Base-by-base conservation (phyloP, 306 rosid genomes). In the Carpinus fangiana region DNA sequence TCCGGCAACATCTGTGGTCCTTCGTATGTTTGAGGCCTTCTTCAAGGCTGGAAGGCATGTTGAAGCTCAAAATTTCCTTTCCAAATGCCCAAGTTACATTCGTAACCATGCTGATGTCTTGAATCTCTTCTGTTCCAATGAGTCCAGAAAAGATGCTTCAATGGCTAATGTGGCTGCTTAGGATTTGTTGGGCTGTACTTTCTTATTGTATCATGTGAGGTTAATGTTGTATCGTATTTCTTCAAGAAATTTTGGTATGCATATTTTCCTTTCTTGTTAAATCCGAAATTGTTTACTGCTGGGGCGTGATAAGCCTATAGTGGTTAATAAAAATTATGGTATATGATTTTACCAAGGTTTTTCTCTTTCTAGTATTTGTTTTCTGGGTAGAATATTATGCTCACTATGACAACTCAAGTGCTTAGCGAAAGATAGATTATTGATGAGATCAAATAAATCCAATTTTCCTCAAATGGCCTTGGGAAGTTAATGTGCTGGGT, bases 21-120 rank as follows among this genome's bases (percentile, higher is more conserved):
- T 86, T 67, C 83, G 36, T 0, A 73, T 91, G 82, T 89, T 91
- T 56, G 87, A 91, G 43, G 92, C 96, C 70, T 91, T 85, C 82
- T 88, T 90, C 73, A 81, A 83, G 84, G 82, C 83, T 59, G 86
- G 91, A 81, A 87, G 90, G 86, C 90, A 50, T 28, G 81, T 36
- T 20, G 96, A 87, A 78, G 96, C 97, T 20, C 96, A 91, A 38
- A 82, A 90, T 76, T 85, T 89, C 77, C 99, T 95, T 70, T 85
- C 96, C 17, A 82, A 88, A 83, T 92, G 98, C 86, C 98, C 98
- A 6, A 12, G 83, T 59, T 84, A 65, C 88, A 88, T 92, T 50
- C 92, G 97, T 12, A 84, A 90, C 72, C 84, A 91, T 72, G 89
- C 96, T 12, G 96, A 92, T 75, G 90, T 93, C 61, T 86, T 95